Conservation (phyloP, 2,329 filamentous ascomycete genomes). For the Huntiella abstrusa region DNA sequence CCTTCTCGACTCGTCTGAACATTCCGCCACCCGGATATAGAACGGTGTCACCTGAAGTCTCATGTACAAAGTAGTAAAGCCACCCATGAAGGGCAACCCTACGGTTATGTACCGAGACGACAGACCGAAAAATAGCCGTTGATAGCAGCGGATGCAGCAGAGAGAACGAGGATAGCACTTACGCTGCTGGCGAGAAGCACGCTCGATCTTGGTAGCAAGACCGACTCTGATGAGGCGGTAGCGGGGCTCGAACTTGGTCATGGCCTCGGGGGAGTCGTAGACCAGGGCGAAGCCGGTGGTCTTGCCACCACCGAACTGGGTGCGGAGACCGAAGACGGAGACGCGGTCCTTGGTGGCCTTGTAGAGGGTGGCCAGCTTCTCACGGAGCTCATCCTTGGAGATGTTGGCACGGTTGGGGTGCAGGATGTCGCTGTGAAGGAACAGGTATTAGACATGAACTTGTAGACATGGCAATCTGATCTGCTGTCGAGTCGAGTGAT, state of each 20-base stretch:
- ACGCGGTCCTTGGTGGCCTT: conserved; percentile 96
- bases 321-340: conserved; percentile 95
- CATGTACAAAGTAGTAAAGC: neutral
- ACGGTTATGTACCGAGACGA: neutral
- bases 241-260: conserved; percentile 99
- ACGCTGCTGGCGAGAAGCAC: conserved; percentile 97
- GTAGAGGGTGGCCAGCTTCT: conserved; percentile 89
- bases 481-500: no score
- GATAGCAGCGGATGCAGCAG: conserved; percentile 8
- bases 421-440: conserved; percentile 70
- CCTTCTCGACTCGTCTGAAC: conserved; percentile 11
- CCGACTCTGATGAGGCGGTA: conserved; percentile 94
- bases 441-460: conserved; percentile 13
- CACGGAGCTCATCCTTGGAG: conserved; percentile 95
- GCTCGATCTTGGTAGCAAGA: conserved; percentile 86
- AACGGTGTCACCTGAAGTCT: neutral
- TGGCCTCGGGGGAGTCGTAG: conserved; percentile 93
- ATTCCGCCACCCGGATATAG: conserved; percentile 3
- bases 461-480: neutral
- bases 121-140: conserved; percentile 2
- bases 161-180: conserved; percentile 31
- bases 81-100: neutral
- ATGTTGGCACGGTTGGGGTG: conserved; percentile 97
- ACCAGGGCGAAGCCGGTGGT: conserved; percentile 96
- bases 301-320: conserved; percentile 99